These are phyloP conservation scores for Magnusiomyces ingens DNA, from an alignment of 1,139 yeast species.

Conservation along the genomic window DNA sequence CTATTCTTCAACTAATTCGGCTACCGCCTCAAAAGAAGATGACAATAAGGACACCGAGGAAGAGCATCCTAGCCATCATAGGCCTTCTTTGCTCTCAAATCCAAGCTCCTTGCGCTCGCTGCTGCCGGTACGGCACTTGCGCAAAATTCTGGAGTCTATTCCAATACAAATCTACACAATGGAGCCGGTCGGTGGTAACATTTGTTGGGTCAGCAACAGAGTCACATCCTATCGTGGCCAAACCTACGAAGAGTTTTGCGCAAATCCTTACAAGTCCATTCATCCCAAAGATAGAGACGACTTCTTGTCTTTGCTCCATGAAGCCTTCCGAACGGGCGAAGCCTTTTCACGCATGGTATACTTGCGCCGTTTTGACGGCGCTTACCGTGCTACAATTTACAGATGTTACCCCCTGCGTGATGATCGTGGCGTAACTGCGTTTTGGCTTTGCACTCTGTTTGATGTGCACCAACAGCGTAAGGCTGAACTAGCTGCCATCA, in stretches of 20 bases:
- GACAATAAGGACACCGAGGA: too few relatives aligned
- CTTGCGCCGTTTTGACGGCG: constrained; percentile 32
- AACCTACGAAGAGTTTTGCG: constrained; percentile 28
- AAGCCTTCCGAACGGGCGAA: constrained; percentile 28
- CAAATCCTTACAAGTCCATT: constrained; percentile 23
- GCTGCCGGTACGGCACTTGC: constrained; percentile 26
- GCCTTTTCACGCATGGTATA: constrained; percentile 29
- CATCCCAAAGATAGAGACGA: constrained; percentile 30
- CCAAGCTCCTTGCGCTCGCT: neutral
- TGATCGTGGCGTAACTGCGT: constrained; percentile 30
- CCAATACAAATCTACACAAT: constrained; percentile 34
- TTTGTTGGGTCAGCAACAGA: constrained; percentile 34
- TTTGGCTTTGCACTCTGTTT: constrained; percentile 35
- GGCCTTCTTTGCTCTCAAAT: neutral
- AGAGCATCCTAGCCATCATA: too few relatives aligned
- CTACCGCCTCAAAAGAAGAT: too few relatives aligned
- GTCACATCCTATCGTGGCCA: constrained; percentile 32
- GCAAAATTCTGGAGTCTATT: constrained; percentile 33
- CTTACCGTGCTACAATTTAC: constrained; percentile 29
- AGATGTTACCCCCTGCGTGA: constrained; percentile 33
- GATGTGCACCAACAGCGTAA: constrained; percentile 33
- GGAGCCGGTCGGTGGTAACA: constrained; percentile 29
- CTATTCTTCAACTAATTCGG: too few relatives aligned
- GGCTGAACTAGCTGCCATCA: constrained; percentile 30
- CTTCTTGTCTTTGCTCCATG: constrained; percentile 27